phyloP scores from a whole-genome alignment of 208 protist genomes.

The Angomonas ambiguus region DNA sequence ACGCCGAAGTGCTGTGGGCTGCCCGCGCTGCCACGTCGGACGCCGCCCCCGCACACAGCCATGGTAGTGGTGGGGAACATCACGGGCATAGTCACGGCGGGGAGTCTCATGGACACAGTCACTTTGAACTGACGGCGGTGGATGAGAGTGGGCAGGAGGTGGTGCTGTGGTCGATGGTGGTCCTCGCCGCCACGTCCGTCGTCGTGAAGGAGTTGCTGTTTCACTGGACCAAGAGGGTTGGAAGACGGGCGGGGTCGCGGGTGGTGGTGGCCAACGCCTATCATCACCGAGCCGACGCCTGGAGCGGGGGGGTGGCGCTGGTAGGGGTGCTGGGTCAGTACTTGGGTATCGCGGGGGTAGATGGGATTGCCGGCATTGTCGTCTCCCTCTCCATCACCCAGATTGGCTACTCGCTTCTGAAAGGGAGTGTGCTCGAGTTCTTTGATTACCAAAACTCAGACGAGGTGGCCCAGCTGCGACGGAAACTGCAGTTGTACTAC shows the following conservation, averaged over 20 bases:
- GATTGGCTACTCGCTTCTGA: slow-evolving; percentile 68
- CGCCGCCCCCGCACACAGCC: too few species aligned
- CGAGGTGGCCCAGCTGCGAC: slow-evolving; percentile 57
- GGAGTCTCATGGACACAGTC: slow-evolving; percentile 60
- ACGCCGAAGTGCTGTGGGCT: too few species aligned
- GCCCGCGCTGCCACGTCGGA: too few species aligned
- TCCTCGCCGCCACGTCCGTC: slow-evolving; percentile 55
- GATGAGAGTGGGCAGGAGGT: slow-evolving; percentile 53
- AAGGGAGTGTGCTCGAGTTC: slow-evolving; percentile 68
- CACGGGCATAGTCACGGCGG: slow-evolving; percentile 22
- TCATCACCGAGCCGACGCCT: slow-evolving; percentile 86
- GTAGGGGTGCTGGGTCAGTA: slow-evolving; percentile 70
- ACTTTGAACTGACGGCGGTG: slow-evolving; percentile 61
- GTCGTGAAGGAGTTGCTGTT: slow-evolving; percentile 80
- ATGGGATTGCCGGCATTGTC: slow-evolving; percentile 69
- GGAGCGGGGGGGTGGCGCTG: slow-evolving; percentile 78
- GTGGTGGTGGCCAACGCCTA: slow-evolving; percentile 88
- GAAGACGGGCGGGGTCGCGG: slow-evolving; percentile 61
- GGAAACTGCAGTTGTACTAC: slow-evolving; percentile 54
- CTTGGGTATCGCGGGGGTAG: slow-evolving; percentile 65
- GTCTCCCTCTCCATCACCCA: slow-evolving; percentile 78
- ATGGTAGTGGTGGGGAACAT: too few species aligned
- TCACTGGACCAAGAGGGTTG: slow-evolving; percentile 73
- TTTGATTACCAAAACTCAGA: slow-evolving; percentile 80
- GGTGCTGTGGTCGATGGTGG: slow-evolving; percentile 83